These are phyloP conservation scores for Candida saitoana DNA, from an alignment of 805 yeast genomes.

Conservation along the genomic window DNA sequence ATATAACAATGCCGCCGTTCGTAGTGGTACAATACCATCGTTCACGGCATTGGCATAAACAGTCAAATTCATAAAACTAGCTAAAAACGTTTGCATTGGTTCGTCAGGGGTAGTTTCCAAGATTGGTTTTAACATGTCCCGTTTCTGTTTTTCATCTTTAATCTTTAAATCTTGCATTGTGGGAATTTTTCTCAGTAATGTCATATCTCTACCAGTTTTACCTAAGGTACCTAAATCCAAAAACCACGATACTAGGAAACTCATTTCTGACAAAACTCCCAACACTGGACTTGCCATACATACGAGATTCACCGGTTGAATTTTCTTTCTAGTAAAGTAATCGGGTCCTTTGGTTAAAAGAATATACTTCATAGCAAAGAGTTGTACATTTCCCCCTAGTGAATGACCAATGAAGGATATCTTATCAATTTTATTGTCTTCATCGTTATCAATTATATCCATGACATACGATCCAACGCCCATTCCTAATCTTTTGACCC, in stretches of 20 bases:
- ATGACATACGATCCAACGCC: constrained; percentile 27
- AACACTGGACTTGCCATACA: constrained; percentile 41
- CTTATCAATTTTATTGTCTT: constrained; percentile 18
- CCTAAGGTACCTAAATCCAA: constrained; percentile 43
- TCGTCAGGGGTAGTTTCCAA: constrained; percentile 39
- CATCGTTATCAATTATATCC: constrained; percentile 20
- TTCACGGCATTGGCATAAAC: constrained; percentile 43
- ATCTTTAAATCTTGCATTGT: constrained; percentile 16
- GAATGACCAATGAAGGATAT: constrained; percentile 44
- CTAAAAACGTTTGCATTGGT: constrained; percentile 30
- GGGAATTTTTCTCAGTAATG: constrained; percentile 33
- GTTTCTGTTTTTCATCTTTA: constrained; percentile 8
- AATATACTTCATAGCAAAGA: constrained; percentile 37
- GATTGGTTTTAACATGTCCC: constrained; percentile 27
- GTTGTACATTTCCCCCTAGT: constrained; percentile 40
- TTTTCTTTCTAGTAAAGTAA: constrained; percentile 23
- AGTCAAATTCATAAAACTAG: constrained; percentile 29
- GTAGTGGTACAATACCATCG: constrained; percentile 44
- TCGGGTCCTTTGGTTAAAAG: constrained; percentile 27
- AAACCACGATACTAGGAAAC: constrained; percentile 37
- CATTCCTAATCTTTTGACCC: constrained; percentile 34
- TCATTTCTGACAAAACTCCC: constrained; percentile 40
- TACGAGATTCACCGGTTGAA: constrained; percentile 32
- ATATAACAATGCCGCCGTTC: constrained; percentile 40
- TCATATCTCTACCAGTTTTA: constrained; percentile 42